Evolutionary conservation across 2,329 filamentous ascomycete species (phyloP).

Genomic region (Neofusicoccum sp.): DNA sequence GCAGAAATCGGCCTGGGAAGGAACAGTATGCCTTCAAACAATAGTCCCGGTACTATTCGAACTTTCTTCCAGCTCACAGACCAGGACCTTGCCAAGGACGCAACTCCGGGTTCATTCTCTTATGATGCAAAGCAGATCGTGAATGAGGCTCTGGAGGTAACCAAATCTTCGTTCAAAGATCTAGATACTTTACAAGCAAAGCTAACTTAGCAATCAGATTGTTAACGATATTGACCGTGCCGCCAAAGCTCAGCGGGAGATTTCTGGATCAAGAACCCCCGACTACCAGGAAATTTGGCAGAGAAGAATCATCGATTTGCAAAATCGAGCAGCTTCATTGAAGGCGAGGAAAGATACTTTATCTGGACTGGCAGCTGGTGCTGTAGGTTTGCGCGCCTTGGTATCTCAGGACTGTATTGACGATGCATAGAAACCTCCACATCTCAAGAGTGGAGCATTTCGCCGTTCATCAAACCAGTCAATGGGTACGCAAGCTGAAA

Average conservation of each 20-base stretch:
- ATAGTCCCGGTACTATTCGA: not conserved
- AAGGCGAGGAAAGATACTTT: slow-evolving; percentile 5
- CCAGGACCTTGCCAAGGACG: not conserved
- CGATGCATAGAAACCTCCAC: not conserved
- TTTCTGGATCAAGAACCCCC: not conserved
- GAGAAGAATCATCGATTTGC: not conserved
- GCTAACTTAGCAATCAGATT: not conserved
- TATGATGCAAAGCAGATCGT: slow-evolving; percentile 3
- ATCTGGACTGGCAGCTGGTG: not conserved
- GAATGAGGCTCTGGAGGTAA: not conserved
- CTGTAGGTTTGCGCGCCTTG: not conserved
- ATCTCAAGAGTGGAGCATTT: not conserved
- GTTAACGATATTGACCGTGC: not conserved
- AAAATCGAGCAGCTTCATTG: not conserved
- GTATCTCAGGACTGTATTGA: too few species aligned
- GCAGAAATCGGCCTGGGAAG: not conserved
- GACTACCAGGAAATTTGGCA: not conserved
- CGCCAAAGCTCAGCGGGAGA: not conserved
- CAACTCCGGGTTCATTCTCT: not conserved
- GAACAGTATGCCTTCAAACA: too few species aligned
- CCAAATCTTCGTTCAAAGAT: not conserved
- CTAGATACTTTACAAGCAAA: not conserved
- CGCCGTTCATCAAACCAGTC: not conserved
- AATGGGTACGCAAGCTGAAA: not conserved
- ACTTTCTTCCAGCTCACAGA: slow-evolving; percentile 3